A percentile compares a stretch with the other conserved stretches of the same genome.
phyloP scores from a whole-genome alignment of 164 flowering plant species.

The Macadamia integrifolia region DNA sequence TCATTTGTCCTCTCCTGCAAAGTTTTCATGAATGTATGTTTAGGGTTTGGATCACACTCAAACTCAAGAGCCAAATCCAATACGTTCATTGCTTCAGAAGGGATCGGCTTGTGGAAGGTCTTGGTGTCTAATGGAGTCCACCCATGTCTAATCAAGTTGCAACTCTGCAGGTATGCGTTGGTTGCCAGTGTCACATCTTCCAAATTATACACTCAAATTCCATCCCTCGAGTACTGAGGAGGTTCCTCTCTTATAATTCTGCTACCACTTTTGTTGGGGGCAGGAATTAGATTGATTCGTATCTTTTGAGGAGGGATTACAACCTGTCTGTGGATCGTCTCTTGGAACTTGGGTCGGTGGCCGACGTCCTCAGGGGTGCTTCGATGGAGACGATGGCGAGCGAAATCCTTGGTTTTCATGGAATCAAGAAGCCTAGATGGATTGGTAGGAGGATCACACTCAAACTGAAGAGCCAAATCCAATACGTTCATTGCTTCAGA shows the following conservation, averaged over 20 bases:
- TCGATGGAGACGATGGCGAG: constrained; percentile 3
- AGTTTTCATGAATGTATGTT: no score
- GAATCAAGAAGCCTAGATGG: background rate
- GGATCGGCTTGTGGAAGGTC: background rate
- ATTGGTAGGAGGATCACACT: constrained; percentile 14
- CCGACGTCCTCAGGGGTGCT: background rate
- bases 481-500: background rate
- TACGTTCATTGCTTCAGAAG: background rate
- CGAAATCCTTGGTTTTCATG: constrained; percentile 7
- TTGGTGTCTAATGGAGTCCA: constrained; percentile 3
- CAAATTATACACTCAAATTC: background rate
- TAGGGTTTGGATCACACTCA: no score
- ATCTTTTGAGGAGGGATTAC: background rate
- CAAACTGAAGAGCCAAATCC: no score
- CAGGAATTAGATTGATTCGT: constrained; percentile 5
- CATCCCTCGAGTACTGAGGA: background rate
- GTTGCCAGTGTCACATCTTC: background rate
- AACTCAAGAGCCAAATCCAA: background rate
- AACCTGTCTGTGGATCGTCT: background rate
- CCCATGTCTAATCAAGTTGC: background rate
- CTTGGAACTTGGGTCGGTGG: constrained; percentile 7
- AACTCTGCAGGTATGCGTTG: constrained; percentile 4
- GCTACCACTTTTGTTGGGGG: constrained; percentile 26
- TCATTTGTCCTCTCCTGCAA: no score
- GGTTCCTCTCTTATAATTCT: constrained; percentile 8